Conservation (phyloP, 805 yeast genomes). For the Hanseniaspora valbyensis region DNA sequence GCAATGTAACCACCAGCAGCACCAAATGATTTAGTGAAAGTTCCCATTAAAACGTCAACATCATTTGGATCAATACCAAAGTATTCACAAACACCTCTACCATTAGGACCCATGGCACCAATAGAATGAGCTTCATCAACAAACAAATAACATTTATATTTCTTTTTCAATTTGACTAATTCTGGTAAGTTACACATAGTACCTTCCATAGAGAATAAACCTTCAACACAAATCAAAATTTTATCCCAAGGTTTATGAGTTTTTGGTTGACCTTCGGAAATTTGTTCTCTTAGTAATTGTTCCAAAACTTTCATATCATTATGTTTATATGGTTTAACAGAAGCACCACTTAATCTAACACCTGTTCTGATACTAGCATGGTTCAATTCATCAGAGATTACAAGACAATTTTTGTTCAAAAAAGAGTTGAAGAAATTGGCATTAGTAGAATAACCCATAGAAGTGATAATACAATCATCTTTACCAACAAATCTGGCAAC, state of each 20-base stretch:
- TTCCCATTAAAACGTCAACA: slow-evolving; percentile 91
- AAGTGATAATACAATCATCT: slow-evolving; percentile 73
- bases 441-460: slow-evolving; percentile 95
- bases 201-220: slow-evolving; percentile 88
- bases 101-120: slow-evolving; percentile 94
- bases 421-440: slow-evolving; percentile 75
- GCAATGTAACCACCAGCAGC: slow-evolving; percentile 98
- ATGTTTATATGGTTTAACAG: slow-evolving; percentile 83
- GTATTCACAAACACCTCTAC: slow-evolving; percentile 92
- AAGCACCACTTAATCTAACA: slow-evolving; percentile 82
- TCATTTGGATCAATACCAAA: slow-evolving; percentile 66
- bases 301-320: slow-evolving; percentile 79
- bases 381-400: slow-evolving; percentile 86
- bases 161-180: slow-evolving; percentile 59
- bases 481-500: slow-evolving; percentile 83
- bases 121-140: slow-evolving; percentile 98
- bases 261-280: slow-evolving; percentile 88
- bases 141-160: slow-evolving; percentile 79
- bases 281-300: slow-evolving; percentile 64
- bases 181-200: slow-evolving; percentile 73
- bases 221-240: slow-evolving; percentile 77
- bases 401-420: slow-evolving; percentile 77
- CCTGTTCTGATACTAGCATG: slow-evolving; percentile 96
- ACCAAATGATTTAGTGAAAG: slow-evolving; percentile 94
- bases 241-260: slow-evolving; percentile 95